Percentiles rank a stretch among this genome's conserved stretches.
Evolutionary conservation across 768 basidiomycete species (phyloP).

Genomic region (Hypsizygus marmoreus): DNA sequence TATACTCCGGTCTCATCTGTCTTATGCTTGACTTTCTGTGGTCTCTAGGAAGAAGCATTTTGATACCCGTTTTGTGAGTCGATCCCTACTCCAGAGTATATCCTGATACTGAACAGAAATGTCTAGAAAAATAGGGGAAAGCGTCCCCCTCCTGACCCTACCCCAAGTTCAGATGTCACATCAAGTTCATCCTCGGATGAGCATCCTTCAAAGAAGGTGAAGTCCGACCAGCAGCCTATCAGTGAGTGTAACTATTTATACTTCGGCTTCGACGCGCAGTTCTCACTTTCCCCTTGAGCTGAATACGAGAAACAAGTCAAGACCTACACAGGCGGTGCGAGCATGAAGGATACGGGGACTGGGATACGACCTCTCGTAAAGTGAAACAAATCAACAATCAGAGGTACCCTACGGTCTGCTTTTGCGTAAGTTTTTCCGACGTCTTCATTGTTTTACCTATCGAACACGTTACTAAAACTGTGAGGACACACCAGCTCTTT

Average conservation of each 20-base stretch:
- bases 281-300: constrained; percentile 21
- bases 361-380: constrained; percentile 47
- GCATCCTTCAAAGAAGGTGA: constrained; percentile 41
- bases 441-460: not conserved
- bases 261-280: not conserved
- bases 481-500: not conserved
- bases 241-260: constrained; percentile 27
- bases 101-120: not conserved
- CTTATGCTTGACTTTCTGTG: constrained; percentile 5
- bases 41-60: constrained; percentile 57
- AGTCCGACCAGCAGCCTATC: constrained; percentile 27
- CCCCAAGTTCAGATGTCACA: constrained; percentile 14
- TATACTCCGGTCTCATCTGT: constrained; percentile 2
- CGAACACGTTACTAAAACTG: not conserved
- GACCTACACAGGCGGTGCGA: constrained; percentile 33
- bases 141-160: constrained; percentile 46
- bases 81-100: too few species aligned
- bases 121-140: constrained; percentile 57
- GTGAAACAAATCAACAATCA: constrained; percentile 21
- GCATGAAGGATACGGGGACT: constrained; percentile 44
- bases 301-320: constrained; percentile 45
- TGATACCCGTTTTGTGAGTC: constrained; percentile 43
- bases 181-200: constrained; percentile 30
- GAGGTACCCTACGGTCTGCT: not conserved
- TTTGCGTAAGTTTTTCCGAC: constrained; percentile 9